Base-by-base conservation (phyloP, 2,329 filamentous ascomycete species). In the Salinomyces thailandicus region DNA sequence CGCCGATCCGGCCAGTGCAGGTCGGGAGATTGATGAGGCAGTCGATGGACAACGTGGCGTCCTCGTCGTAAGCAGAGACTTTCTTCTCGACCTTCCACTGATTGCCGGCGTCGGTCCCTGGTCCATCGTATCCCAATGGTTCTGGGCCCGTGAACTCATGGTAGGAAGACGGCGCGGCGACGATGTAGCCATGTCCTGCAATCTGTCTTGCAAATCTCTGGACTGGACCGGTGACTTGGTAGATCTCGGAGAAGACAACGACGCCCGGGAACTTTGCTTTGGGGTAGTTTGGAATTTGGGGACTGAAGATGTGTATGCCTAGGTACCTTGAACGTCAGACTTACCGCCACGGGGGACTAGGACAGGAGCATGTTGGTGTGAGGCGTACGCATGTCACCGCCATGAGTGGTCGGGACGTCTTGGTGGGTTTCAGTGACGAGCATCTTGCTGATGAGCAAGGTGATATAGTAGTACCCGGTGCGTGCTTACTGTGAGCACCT, bases 141-240 rank as follows among this genome's bases (percentile, higher is more conserved):
- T 89, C 84, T 0, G 86, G 84, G 4, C 82, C 82, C 1, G 79
- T 85, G 63, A 95, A 95, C 61, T 95, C 87, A 58, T 95, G 87
- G 62, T 94, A 95, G 19, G 80, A 87, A 22, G 83, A 91, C 0
- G 86, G 85, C 0, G 86, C 86, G 7, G 83, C 87, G 47, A 89
- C 86, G 49, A 95, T 93, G 67, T 93, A 95, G 53, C 87, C 89
- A 47, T 93, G 84, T 2, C 85, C 82, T 26, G 85, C 84, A 51
- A 95, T 94, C 59, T 94, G 86, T 42, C 87, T 78, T 35, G 85
- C 85, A 54, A 95, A 94, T 36, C 89, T 79, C 42, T 81, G 74
- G 17, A 95, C 87, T 2, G 87, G 87, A 2, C 87, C 87, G 40
- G 87, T 93, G 13, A 95, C 87, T 77, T 95, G 87, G 57, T 95